Conservation (phyloP, 2,329 filamentous ascomycete genomes). For the Colletotrichum liriopes region DNA sequence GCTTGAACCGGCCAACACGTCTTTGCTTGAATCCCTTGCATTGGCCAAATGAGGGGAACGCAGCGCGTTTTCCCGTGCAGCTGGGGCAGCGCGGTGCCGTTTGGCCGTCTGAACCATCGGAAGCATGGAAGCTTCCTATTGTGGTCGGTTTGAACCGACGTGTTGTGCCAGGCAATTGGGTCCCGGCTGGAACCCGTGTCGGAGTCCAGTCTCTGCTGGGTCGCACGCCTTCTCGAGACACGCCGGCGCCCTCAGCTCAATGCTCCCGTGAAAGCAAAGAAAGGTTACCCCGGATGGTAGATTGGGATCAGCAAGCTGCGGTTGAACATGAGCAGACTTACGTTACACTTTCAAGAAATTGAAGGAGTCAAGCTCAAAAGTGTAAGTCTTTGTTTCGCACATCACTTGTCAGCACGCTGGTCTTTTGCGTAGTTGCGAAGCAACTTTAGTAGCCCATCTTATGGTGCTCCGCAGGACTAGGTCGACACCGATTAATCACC, state of each 20-base stretch:
- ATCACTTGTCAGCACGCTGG: background rate
- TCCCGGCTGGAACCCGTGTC: slow-evolving; percentile 22
- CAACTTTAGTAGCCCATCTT: background rate
- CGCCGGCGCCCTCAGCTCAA: slow-evolving; percentile 10
- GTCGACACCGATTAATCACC: background rate
- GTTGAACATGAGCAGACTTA: slow-evolving; percentile 16
- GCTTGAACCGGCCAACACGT: slow-evolving; percentile 1
- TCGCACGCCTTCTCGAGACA: slow-evolving; percentile 18
- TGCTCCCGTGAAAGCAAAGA: background rate
- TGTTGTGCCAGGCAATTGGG: slow-evolving; percentile 18
- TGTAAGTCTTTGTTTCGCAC: slow-evolving; percentile 14
- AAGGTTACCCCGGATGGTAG: slow-evolving; percentile 30
- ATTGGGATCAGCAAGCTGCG: slow-evolving; percentile 35
- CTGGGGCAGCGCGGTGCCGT: slow-evolving; percentile 1
- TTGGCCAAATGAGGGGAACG: slow-evolving; percentile 7
- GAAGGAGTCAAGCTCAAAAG: slow-evolving; percentile 23
- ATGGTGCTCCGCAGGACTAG: background rate
- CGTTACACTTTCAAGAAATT: slow-evolving; percentile 29
- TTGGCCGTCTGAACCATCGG: slow-evolving; percentile 31
- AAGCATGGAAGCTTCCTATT: slow-evolving; percentile 25
- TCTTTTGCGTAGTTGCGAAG: background rate
- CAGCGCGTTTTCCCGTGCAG: background rate
- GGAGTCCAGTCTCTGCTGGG: slow-evolving; percentile 11
- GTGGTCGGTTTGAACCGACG: slow-evolving; percentile 32
- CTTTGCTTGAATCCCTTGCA: slow-evolving; percentile 18